Base-by-base conservation (phyloP, 805 yeast species). In the Yamadazyma endophytica region DNA sequence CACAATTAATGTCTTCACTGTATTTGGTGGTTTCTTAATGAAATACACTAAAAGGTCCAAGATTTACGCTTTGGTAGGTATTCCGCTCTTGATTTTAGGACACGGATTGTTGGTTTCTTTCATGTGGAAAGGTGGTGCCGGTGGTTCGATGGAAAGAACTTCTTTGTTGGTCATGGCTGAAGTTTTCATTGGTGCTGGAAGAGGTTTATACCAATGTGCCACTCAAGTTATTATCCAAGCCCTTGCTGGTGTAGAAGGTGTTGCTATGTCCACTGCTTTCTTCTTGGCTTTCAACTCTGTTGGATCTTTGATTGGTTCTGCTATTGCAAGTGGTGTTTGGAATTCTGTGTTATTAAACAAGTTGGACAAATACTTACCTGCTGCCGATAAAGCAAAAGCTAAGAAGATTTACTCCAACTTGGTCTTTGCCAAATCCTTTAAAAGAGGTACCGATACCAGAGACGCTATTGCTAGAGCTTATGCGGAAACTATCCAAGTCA, bases 141-240 rank as follows among this genome's bases (percentile, higher is more conserved):
- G 49, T 35, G 17, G 20, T n/a, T 19, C 12, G 15, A 24, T 31
- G 14, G 33, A 21, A 9, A 22, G 15, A 12, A 53, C 49, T 17
- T 58, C 52, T 29, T 43, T 53, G 5, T 39, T 61, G n/a, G 56
- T 54, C 13, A 47, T 56, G 49, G 39, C 52, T 28, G 61, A 58
- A 37, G 50, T 63, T 21, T 45, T 63, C 35, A 50, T 64, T 21
- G 70, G 64, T 22, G 69, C 62, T 40, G 64, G 67, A 21, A 51
- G 53, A 26, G 48, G 56, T 20, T 56, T 50, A 28, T 46, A 61
- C 34, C 59, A 58, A 22, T 46, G 61, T 6, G 52, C 49, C 26
- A 53, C 60, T 12, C 58, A 67, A 7, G 54, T 60, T 2, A 64
- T 59, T 34, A 64, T 64, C 4, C 66, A 61, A 35, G 67, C 60